Percentiles rank a stretch among this genome's conserved stretches.
phyloP scores from a whole-genome alignment of 108 stramenopile genomes.

The Skeletonema potamos region DNA sequence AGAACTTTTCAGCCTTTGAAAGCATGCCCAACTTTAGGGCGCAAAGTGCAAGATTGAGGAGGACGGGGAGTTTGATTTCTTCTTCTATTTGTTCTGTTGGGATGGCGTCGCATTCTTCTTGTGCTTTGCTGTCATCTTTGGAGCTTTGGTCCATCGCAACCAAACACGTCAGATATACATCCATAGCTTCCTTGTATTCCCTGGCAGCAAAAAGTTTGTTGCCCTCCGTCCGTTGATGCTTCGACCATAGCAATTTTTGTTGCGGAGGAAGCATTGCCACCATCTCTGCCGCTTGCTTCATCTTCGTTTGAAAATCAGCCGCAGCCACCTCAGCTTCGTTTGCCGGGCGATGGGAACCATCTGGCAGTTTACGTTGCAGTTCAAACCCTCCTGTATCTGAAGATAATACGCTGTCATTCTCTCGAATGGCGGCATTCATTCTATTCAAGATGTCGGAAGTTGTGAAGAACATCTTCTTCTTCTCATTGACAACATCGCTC shows the following conservation, averaged over 20 bases:
- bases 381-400: conserved; percentile 53
- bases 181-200: conserved; percentile 78
- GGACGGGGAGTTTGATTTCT: conserved; percentile 67
- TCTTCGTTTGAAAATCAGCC: conserved; percentile 70
- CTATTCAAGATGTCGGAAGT: conserved; percentile 47
- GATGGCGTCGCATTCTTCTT: not conserved
- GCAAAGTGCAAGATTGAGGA: conserved; percentile 84
- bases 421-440: conserved; percentile 42
- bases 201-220: conserved; percentile 61
- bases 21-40: conserved; percentile 77
- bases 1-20: conserved; percentile 76
- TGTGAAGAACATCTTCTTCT: conserved; percentile 48
- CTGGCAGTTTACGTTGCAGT: conserved; percentile 70
- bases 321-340: conserved; percentile 58
- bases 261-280: conserved; percentile 24
- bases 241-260: conserved; percentile 68
- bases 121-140: not conserved
- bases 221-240: conserved; percentile 58
- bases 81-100: conserved; percentile 6
- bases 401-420: conserved; percentile 3
- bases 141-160: conserved; percentile 53
- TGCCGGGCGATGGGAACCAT: conserved; percentile 72
- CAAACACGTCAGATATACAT: conserved; percentile 85
- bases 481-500: not conserved
- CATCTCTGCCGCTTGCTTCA: conserved; percentile 65